Evolutionary conservation across 2,329 filamentous ascomycete species (phyloP), one percentile per base, ranked within the genome.

Genomic region (Diatrype stigma): DNA sequence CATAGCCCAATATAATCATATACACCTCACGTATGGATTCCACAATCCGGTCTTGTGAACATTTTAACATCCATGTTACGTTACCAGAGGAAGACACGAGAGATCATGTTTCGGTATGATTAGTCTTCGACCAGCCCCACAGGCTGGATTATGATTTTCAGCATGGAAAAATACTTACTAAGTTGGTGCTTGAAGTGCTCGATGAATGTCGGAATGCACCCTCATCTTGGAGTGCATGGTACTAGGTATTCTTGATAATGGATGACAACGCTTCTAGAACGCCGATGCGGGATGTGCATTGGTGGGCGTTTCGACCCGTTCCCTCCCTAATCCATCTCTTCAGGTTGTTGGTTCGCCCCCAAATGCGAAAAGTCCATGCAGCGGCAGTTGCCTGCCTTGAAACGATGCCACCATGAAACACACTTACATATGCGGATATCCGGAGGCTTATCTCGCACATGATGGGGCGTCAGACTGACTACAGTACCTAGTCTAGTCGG

Each of bases 1-100:
- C 22, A 53, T 52, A 50, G 49, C 44, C 26, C 46, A 53, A 54
- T 56, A 54, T 34, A 45, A 35, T 32, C 46, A 47, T 38, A 44
- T n/a, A 12, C 16, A 17, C 22, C 21, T 26, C 21, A n/a, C 22
- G 5, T 44, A 44, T 6, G 40, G 21, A 10, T 30, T 5, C 26
- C 10, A 30, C n/a, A n/a, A n/a, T n/a, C n/a, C n/a, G n/a, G n/a
- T n/a, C 26, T 30, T 30, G 26, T 30, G 26, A 30, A 30, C 10
- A 30, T n/a, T n/a, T n/a, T n/a, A n/a, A n/a, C n/a, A n/a, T n/a
- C n/a, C n/a, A n/a, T n/a, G n/a, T 30, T 30, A 10, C 26, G 26
- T 30, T 30, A 30, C 26, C 26, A 30, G 10, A 10, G 26, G 26
- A 30, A 30, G 10, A 30, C 10, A 6, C 10, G 5, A 30, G 40